These are phyloP conservation scores for Scytalidium lignicola DNA, from an alignment of 2,329 filamentous ascomycete species.

Conservation along the genomic window DNA sequence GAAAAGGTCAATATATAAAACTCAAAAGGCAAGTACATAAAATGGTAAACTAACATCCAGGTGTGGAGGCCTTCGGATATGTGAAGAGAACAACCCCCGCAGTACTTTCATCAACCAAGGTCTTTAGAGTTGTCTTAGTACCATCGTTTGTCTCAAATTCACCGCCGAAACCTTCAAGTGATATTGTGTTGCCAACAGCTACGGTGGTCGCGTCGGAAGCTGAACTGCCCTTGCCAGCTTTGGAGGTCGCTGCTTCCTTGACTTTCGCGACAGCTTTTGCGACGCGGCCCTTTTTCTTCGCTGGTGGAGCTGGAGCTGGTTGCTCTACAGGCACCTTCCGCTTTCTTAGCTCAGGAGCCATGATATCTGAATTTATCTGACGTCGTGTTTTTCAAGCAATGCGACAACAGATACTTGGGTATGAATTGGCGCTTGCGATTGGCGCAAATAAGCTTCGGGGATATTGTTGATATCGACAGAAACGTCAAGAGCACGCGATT, in stretches of 20 bases:
- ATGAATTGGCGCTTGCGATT: slow-evolving; percentile 14
- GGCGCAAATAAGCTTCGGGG: slow-evolving; percentile 11
- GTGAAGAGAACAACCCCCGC: slow-evolving; percentile 88
- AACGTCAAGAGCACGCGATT: not conserved
- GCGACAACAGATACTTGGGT: slow-evolving; percentile 4
- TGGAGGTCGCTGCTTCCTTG: slow-evolving; percentile 26
- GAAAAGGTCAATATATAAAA: slow-evolving; percentile 2
- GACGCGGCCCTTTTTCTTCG: slow-evolving; percentile 39
- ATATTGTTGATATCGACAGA: not conserved
- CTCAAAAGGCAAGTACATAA: not conserved
- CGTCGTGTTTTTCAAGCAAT: not conserved
- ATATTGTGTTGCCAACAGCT: slow-evolving; percentile 49
- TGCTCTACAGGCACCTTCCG: slow-evolving; percentile 49
- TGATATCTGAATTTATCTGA: slow-evolving; percentile 26
- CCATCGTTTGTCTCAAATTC: slow-evolving; percentile 85
- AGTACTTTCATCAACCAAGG: slow-evolving; percentile 77
- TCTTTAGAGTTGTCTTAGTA: slow-evolving; percentile 70
- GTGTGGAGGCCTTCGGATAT: slow-evolving; percentile 91
- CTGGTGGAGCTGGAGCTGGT: slow-evolving; percentile 39
- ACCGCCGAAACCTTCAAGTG: slow-evolving; percentile 56
- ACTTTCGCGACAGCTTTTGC: slow-evolving; percentile 35
- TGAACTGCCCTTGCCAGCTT: slow-evolving; percentile 22
- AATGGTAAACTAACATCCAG: slow-evolving; percentile 68
- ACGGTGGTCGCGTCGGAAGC: slow-evolving; percentile 26
- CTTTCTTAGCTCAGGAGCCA: slow-evolving; percentile 57